Conservation (phyloP, 2,329 filamentous ascomycete species). For the Cordyceps cicadae region DNA sequence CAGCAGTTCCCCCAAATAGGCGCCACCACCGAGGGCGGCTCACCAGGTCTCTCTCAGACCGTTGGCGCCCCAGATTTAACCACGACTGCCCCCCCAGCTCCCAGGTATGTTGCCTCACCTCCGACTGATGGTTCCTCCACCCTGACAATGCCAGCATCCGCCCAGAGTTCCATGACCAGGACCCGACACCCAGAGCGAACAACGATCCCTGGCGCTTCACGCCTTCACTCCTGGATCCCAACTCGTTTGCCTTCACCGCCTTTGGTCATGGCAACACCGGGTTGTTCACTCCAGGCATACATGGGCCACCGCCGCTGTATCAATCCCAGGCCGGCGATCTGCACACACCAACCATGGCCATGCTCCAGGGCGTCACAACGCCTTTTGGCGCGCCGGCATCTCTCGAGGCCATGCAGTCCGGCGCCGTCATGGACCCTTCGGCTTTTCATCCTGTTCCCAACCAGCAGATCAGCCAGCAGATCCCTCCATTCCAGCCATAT, state of each 20-base stretch:
- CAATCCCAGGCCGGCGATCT: constrained; percentile 79
- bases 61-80: constrained; percentile 18
- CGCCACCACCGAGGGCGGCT: constrained; percentile 38
- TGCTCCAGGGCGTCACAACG: constrained; percentile 70
- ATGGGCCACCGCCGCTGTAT: constrained; percentile 70
- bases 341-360: constrained; percentile 68
- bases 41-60: constrained; percentile 28
- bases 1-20: constrained; percentile 71
- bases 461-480: constrained; percentile 42
- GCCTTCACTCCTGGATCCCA: constrained; percentile 79
- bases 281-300: constrained; percentile 79
- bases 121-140: background rate
- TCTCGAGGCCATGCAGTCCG: constrained; percentile 54
- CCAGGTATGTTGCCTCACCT: background rate
- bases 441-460: constrained; percentile 56
- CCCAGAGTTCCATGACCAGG: constrained; percentile 53
- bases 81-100: background rate
- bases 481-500: constrained; percentile 65
- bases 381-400: constrained; percentile 72
- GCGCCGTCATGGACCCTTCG: constrained; percentile 53
- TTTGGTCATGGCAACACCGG: constrained; percentile 74
- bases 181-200: constrained; percentile 71
- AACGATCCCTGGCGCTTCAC: constrained; percentile 83
- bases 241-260: constrained; percentile 68
- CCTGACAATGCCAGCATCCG: constrained; percentile 1